Conservation (phyloP, 257 asterid genomes). For the Scutellaria galericulata region DNA sequence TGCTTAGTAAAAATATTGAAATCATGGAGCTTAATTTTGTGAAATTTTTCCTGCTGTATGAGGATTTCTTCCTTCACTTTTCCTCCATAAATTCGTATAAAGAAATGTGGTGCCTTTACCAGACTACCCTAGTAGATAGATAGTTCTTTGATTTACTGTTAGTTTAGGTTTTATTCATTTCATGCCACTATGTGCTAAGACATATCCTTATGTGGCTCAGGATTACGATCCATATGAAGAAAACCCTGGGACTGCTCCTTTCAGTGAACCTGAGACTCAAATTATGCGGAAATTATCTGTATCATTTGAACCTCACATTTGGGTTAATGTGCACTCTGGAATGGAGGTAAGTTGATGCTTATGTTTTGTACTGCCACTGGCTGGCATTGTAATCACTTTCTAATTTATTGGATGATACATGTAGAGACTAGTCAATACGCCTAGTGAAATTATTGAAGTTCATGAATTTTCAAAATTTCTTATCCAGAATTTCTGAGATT, state of each 20-base stretch:
- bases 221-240: constrained; percentile 98
- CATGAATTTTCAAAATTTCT: neutral
- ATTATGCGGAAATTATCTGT: constrained; percentile 77
- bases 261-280: constrained; percentile 98
- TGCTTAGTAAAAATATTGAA: neutral
- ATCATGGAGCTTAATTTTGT: constrained; percentile 18
- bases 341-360: constrained; percentile 75
- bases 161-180: constrained; percentile 16
- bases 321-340: constrained; percentile 99
- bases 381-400: constrained; percentile 13
- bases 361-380: constrained; percentile 28
- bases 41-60: constrained; percentile 15
- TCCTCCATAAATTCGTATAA: constrained; percentile 14
- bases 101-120: neutral
- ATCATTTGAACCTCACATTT: constrained; percentile 92
- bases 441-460: neutral
- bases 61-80: constrained; percentile 2
- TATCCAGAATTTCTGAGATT: constrained; percentile 16
- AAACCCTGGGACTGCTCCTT: constrained; percentile 89
- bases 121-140: constrained; percentile 14
- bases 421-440: neutral
- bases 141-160: neutral
- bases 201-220: constrained; percentile 47
- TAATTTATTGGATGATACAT: neutral
- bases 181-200: constrained; percentile 30